A percentile compares a stretch with the other conserved stretches of the same genome.
Evolutionary conservation across 2,329 filamentous ascomycete species (phyloP).

Genomic region (Juglanconis oblonga): DNA sequence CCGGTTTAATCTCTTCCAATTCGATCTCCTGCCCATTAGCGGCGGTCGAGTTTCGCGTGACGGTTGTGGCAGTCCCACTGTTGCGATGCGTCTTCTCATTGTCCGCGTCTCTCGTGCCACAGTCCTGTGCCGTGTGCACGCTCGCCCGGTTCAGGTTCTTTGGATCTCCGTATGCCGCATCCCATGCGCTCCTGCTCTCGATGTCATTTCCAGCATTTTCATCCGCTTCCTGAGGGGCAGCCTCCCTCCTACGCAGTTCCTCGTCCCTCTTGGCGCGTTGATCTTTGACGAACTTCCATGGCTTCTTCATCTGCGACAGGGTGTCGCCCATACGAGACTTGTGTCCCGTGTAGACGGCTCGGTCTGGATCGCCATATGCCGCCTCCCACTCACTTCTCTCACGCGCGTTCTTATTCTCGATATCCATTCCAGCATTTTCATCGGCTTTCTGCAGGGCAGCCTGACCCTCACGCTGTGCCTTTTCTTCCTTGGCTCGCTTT

Average conservation of each 20-base stretch:
- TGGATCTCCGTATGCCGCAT: constrained; percentile 68
- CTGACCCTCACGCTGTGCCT: constrained; percentile 47
- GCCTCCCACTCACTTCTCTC: constrained; percentile 74
- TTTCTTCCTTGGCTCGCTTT: constrained; percentile 51
- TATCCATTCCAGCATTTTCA: constrained; percentile 63
- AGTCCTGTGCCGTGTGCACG: constrained; percentile 41
- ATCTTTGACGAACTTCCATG: constrained; percentile 78
- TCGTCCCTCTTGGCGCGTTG: constrained; percentile 52
- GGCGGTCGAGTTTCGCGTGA: constrained; percentile 33
- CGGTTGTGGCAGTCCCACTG: constrained; percentile 34
- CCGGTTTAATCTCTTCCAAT: constrained; percentile 34
- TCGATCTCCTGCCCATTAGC: constrained; percentile 50
- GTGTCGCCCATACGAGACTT: not conserved
- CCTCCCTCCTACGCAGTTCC: constrained; percentile 47
- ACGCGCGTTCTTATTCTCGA: constrained; percentile 59
- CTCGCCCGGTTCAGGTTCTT: constrained; percentile 29
- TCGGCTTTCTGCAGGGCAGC: constrained; percentile 62
- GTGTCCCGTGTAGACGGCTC: not conserved
- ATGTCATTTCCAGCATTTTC: constrained; percentile 66
- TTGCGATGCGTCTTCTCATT: constrained; percentile 41
- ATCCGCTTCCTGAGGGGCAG: constrained; percentile 61
- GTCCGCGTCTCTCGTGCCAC: constrained; percentile 46
- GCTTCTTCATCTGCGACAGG: constrained; percentile 37
- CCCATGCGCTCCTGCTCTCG: constrained; percentile 67
- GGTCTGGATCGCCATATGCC: constrained; percentile 61